Percentiles rank a stretch among this genome's conserved stretches.
These are phyloP conservation scores for Chlamydomonas eustigma DNA, from an alignment of 139 green algal species.

Conservation along the genomic window DNA sequence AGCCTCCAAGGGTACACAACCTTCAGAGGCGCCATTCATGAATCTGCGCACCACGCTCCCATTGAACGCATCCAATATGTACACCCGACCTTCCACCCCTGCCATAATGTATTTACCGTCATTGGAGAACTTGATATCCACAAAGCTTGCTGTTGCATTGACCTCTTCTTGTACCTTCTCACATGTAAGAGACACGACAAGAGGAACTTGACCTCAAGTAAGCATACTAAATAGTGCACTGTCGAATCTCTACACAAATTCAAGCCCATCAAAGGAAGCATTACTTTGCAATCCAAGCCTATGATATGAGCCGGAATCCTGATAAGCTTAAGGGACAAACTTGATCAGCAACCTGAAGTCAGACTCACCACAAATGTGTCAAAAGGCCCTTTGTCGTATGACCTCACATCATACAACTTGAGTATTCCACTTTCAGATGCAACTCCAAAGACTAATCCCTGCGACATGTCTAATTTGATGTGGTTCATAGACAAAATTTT, in stretches of 20 bases:
- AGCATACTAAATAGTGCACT: no score
- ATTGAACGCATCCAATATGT: slow-evolving; percentile 82
- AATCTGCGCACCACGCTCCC: slow-evolving; percentile 39
- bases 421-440: slow-evolving; percentile 66
- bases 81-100: slow-evolving; percentile 60
- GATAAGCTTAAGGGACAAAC: background rate
- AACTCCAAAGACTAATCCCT: slow-evolving; percentile 89
- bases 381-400: slow-evolving; percentile 82
- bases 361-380: slow-evolving; percentile 63
- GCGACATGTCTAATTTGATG: no score
- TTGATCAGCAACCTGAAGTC: background rate
- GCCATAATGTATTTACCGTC: slow-evolving; percentile 77
- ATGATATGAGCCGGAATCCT: no score
- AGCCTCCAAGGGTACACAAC: slow-evolving; percentile 54
- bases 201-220: no score
- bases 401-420: slow-evolving; percentile 81
- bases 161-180: slow-evolving; percentile 54
- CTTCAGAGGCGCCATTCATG: slow-evolving; percentile 47
- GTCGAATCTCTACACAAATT: no score
- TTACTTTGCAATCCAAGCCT: no score
- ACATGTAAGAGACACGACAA: background rate
- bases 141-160: slow-evolving; percentile 48
- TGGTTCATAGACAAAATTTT: no score
- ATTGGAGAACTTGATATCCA: slow-evolving; percentile 67
- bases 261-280: no score